Percentiles rank a stretch among this genome's conserved stretches.
These are phyloP conservation scores for Erodium maritimum DNA, from an alignment of 345 rosid species.

Conservation along the genomic window DNA sequence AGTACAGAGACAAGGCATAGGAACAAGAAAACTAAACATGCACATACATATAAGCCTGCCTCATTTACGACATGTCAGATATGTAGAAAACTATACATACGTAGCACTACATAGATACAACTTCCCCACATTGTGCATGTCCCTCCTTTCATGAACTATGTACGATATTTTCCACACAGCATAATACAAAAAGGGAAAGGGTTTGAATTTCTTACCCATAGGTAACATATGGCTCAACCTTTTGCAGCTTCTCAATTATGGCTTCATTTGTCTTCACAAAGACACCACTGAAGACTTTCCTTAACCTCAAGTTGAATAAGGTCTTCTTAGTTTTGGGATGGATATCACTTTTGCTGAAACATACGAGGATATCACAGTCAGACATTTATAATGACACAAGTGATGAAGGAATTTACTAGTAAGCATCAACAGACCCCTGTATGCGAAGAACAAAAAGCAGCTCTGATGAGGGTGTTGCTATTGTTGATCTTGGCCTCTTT, in stretches of 20 bases:
- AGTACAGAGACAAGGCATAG: too few species aligned
- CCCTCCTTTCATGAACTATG: too few species aligned
- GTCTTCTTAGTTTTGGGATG: slow-evolving; percentile 59
- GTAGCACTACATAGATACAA: too few species aligned
- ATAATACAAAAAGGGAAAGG: background rate
- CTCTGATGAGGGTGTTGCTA: slow-evolving; percentile 25
- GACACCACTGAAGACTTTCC: slow-evolving; percentile 49
- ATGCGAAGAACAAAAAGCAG: slow-evolving; percentile 68
- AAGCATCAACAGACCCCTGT: slow-evolving; percentile 16
- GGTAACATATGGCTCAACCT: slow-evolving; percentile 85
- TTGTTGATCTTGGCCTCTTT: slow-evolving; percentile 42
- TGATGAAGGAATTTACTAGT: background rate
- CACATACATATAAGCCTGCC: too few species aligned
- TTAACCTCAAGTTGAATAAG: slow-evolving; percentile 42
- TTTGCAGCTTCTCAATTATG: slow-evolving; percentile 51
- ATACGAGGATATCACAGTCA: background rate
- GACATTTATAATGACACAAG: background rate
- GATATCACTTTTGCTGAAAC: slow-evolving; percentile 69
- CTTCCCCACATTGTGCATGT: too few species aligned
- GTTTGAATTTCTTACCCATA: slow-evolving; percentile 43
- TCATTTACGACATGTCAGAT: too few species aligned
- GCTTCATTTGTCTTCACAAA: slow-evolving; percentile 54
- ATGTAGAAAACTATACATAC: too few species aligned
- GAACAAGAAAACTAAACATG: too few species aligned
- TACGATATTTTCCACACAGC: background rate